Evolutionary conservation across 352 stramenopile species (phyloP).

Genomic region (Stramenopiles sp.): DNA sequence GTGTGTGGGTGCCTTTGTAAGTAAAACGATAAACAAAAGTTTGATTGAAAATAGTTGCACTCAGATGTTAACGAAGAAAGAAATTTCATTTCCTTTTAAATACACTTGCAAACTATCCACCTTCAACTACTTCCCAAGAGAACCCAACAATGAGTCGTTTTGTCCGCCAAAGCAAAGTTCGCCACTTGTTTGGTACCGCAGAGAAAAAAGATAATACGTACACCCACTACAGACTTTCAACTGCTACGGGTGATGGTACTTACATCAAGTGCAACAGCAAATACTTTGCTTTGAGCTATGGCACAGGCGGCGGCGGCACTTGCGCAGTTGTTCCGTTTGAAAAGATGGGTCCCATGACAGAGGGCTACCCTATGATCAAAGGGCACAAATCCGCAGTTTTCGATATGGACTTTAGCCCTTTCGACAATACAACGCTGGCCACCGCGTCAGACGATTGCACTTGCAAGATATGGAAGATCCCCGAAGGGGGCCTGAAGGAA

Average conservation of each 20-base stretch:
- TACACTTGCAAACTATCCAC: too few relatives aligned
- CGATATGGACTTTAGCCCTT: conserved; percentile 98
- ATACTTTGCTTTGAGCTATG: conserved; percentile 91
- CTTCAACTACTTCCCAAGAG: too few relatives aligned
- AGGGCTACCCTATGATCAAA: conserved; percentile 70
- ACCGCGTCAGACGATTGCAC: conserved; percentile 88
- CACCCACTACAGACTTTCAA: conserved; percentile 61
- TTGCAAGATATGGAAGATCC: conserved; percentile 92
- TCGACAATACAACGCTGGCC: conserved; percentile 77
- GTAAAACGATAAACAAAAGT: too few relatives aligned
- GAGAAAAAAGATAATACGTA: conserved; percentile 55
- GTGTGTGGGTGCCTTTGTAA: too few relatives aligned
- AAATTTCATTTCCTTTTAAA: too few relatives aligned
- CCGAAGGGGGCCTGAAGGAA: conserved; percentile 69
- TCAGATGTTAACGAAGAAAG: too few relatives aligned
- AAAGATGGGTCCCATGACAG: conserved; percentile 74
- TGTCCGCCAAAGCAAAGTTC: conserved; percentile 90
- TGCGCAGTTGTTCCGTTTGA: conserved; percentile 83
- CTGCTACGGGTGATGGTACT: conserved; percentile 93
- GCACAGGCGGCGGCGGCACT: conserved; percentile 49
- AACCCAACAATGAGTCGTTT: conserved; percentile 59
- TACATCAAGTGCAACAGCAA: conserved; percentile 99
- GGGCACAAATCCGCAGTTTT: conserved; percentile 84
- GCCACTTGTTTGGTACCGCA: conserved; percentile 89
- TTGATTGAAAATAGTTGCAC: too few relatives aligned